A percentile compares a stretch with the other conserved stretches of the same genome.
These are phyloP conservation scores for Ophiobolus disseminans DNA, from an alignment of 2,329 filamentous ascomycete genomes.

Conservation along the genomic window DNA sequence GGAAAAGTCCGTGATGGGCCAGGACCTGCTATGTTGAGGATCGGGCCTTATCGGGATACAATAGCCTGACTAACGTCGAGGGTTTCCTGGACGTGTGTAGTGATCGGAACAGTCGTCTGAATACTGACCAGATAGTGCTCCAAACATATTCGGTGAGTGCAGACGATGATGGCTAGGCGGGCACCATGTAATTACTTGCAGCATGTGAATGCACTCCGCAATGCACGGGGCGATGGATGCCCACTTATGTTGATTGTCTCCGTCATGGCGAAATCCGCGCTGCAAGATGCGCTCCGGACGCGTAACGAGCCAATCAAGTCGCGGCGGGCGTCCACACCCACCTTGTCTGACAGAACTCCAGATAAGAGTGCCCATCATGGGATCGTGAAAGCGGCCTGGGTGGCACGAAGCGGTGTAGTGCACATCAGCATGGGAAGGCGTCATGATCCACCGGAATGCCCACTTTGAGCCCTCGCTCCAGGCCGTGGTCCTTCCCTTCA, in stretches of 20 bases:
- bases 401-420: conserved; percentile 7
- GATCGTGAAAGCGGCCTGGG: neutral
- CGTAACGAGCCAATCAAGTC: neutral
- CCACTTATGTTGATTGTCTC: conserved; percentile 4
- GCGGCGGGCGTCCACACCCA: conserved; percentile 1
- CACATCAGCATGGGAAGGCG: conserved; percentile 4
- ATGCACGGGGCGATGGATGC: conserved; percentile 2
- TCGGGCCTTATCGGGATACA: too few relatives aligned
- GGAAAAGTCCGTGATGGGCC: too few relatives aligned
- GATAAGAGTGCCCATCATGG: neutral
- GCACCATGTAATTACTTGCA: neutral
- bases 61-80: too few relatives aligned
- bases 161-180: too few relatives aligned
- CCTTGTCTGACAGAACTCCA: neutral
- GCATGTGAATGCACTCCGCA: conserved; percentile 4
- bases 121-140: too few relatives aligned
- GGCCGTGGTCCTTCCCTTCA: conserved; percentile 13
- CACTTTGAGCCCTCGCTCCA: conserved; percentile 12
- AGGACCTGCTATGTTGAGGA: too few relatives aligned
- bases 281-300: too few relatives aligned
- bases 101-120: too few relatives aligned
- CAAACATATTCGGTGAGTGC: too few relatives aligned
- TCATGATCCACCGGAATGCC: too few relatives aligned
- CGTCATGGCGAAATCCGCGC: too few relatives aligned
- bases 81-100: too few relatives aligned